These are phyloP conservation scores for Emergomyces orientalis DNA, from an alignment of 2,329 filamentous ascomycete species.

Conservation along the genomic window DNA sequence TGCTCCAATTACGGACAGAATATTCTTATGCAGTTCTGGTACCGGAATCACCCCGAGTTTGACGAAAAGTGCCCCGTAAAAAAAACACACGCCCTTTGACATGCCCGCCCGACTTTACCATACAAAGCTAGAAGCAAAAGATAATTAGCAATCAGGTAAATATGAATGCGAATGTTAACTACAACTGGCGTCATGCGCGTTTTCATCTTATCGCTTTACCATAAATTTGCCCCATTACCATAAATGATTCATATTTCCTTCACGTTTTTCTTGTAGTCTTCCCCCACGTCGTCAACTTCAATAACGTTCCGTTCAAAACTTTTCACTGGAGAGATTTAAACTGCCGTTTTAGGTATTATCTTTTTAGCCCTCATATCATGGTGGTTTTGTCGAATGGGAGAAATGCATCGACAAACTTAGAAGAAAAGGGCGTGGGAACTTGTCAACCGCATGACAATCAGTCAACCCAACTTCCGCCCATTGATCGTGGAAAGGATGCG, in stretches of 20 bases:
- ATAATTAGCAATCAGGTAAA: neutral
- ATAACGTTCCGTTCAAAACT: neutral
- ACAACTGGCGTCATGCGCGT: neutral
- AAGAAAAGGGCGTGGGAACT: neutral
- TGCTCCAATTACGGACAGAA: too few relatives aligned
- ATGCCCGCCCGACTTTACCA: neutral
- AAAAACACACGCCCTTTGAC: neutral
- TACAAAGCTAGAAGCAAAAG: neutral
- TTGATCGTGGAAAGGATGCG: conserved; percentile 28
- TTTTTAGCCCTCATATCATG: neutral
- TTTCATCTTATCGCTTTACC: neutral
- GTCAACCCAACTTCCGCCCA: conserved; percentile 15
- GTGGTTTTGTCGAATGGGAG: neutral
- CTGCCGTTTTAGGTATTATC: neutral
- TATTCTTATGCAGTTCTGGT: too few relatives aligned
- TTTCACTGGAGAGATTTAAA: neutral
- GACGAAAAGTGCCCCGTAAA: too few relatives aligned
- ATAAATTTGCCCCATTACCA: neutral
- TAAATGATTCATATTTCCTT: neutral
- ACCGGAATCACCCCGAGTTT: too few relatives aligned
- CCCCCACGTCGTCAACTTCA: neutral
- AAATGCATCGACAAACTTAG: neutral
- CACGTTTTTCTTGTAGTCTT: neutral
- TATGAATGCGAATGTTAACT: neutral
- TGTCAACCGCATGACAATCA: neutral